Evolutionary conservation across 495 filamentous ascomycete species (phyloP), one percentile per base, ranked within the genome.

Genomic region (Penicillium fimorum): DNA sequence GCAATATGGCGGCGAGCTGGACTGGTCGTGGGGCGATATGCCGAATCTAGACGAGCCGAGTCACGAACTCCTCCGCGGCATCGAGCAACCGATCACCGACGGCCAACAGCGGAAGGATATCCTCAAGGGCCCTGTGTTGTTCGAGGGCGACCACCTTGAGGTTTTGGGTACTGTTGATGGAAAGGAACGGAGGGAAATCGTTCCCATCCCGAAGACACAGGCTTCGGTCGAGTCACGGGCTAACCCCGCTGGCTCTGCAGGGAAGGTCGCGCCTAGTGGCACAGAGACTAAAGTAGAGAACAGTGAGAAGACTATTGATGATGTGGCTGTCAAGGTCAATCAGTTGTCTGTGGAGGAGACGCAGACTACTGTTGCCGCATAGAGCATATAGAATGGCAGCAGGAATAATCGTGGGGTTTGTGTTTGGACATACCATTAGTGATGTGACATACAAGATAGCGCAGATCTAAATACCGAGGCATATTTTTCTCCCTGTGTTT

Each of bases 1-100:
- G 71, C 82, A 84, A 62, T 96, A 93, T 63, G 91, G 91, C 47
- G 91, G 91, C 29, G 80, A 89, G 47, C 80, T 96, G 5, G 87
- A 94, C 35, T 96, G 87, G 75, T 66, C 85, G 57, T 95, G 85
- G 71, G 88, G 88, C 48, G 82, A 87, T 53, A 74, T 83, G 71
- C 89, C 90, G 12, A 76, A 81, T 49, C 69, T 89, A 18, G 91
- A 96, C 58, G 84, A 85, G 6, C 67, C 72, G 10, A 80, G 81
- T 33, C 67, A 72, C 18, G 74, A 79, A 32, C 55, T 78, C n/a
- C 70, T 85, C 27, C 61, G 70, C 17, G 63, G 58, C n/a, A 41
- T 75, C n/a, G 73, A 71, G 32, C 65, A 68, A 25, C 53, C 70
- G 2, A 59, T 67, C 1, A 47, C 59, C 4, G 68, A 70, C 17